phyloP scores from a whole-genome alignment of 257 asterid species.

The Apocynum venetum region DNA sequence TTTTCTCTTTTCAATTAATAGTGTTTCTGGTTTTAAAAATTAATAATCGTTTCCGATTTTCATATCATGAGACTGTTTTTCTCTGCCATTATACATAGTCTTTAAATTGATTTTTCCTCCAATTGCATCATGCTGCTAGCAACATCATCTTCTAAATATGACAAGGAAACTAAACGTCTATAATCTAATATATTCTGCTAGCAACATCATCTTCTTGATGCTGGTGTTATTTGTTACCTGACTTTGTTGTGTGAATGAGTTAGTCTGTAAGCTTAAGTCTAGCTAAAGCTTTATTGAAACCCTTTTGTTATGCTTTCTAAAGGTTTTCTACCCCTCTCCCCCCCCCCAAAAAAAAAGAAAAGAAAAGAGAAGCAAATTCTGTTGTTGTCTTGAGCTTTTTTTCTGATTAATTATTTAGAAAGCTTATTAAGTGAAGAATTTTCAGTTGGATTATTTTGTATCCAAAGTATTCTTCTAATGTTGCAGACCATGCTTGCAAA shows the following conservation, averaged over 20 bases:
- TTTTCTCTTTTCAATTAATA: neutral
- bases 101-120: neutral
- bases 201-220: neutral
- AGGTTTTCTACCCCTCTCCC: neutral
- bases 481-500: conserved; percentile 98
- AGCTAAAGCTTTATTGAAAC: neutral
- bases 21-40: no score
- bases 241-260: neutral
- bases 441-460: neutral
- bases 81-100: neutral
- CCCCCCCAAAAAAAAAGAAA: no score
- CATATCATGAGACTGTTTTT: neutral
- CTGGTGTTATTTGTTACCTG: neutral
- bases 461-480: conserved; percentile 3
- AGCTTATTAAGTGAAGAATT: neutral
- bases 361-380: neutral
- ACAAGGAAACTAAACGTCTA: neutral
- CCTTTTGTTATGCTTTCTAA: neutral
- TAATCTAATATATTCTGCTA: neutral
- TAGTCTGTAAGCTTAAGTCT: neutral
- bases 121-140: neutral
- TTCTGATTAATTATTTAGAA: neutral
- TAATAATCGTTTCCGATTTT: neutral
- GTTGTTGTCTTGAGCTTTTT: neutral
- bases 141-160: neutral